Conservation (phyloP, 306 rosid species). For the Prunus salicina region DNA sequence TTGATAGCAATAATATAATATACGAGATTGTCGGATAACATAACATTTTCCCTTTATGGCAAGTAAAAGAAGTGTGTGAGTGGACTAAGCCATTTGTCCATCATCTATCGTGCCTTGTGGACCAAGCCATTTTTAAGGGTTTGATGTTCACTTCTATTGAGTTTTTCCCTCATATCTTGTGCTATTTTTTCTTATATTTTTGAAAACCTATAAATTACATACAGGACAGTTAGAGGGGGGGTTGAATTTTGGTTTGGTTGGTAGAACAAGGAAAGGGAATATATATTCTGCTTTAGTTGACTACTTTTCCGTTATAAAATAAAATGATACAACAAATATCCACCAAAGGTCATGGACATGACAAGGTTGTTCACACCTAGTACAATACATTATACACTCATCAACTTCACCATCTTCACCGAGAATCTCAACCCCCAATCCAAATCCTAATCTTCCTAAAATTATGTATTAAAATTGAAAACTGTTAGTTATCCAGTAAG, state of each 20-base stretch:
- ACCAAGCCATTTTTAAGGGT: conserved; percentile 8
- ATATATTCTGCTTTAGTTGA: conserved; percentile 24
- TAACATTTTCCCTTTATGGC: not conserved
- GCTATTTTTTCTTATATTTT: not conserved
- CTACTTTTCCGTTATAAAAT: conserved; percentile 12
- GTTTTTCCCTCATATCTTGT: not conserved
- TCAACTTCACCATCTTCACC: too few species aligned
- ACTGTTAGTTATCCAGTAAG: not conserved
- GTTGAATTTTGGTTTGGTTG: conserved; percentile 50
- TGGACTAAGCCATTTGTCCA: not conserved
- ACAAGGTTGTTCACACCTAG: not conserved
- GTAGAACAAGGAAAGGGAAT: conserved; percentile 10
- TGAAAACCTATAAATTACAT: not conserved
- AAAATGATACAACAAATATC: conserved; percentile 11
- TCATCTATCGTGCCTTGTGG: conserved; percentile 6
- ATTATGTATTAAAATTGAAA: not conserved
- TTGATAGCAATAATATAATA: not conserved
- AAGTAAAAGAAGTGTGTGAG: not conserved
- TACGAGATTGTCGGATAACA: not conserved
- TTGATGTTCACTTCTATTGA: not conserved
- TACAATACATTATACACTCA: too few species aligned
- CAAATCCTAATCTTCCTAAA: too few species aligned
- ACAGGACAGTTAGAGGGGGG: conserved; percentile 29
- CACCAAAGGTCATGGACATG: conserved; percentile 12
- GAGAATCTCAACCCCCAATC: too few species aligned